A percentile compares a stretch with the other conserved stretches of the same genome.
Evolutionary conservation across 805 yeast genomes (phyloP).

Genomic region (Zygoascus bituminiphila): DNA sequence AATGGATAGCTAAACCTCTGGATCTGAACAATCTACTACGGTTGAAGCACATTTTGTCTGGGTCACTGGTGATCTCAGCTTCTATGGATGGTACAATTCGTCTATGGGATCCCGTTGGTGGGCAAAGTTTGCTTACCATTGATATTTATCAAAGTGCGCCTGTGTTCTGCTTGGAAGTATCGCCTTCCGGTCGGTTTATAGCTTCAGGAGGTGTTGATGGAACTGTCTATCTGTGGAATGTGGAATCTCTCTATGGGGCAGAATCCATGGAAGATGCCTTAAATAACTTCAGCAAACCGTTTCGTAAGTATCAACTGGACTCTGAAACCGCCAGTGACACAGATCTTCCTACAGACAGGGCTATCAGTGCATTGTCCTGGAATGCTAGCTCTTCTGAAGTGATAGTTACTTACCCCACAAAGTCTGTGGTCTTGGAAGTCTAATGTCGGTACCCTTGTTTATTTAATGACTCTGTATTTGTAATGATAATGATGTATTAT

Average conservation of each 20-base stretch:
- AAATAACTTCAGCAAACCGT: background rate
- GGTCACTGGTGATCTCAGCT: conserved; percentile 37
- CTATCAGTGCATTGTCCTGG: conserved; percentile 16
- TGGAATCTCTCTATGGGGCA: conserved; percentile 5
- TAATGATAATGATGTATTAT: background rate
- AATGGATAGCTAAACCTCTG: conserved; percentile 17
- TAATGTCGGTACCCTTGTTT: background rate
- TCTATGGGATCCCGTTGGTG: conserved; percentile 49
- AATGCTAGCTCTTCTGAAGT: conserved; percentile 13
- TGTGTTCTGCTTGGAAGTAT: conserved; percentile 44
- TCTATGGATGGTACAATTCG: conserved; percentile 66
- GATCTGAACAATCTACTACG: conserved; percentile 11
- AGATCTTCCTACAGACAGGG: background rate
- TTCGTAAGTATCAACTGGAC: background rate
- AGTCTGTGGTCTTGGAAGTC: conserved; percentile 4
- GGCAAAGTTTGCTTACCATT: conserved; percentile 29
- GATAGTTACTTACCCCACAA: conserved; percentile 16
- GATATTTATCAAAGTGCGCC: conserved; percentile 42
- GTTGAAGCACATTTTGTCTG: conserved; percentile 7
- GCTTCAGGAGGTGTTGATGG: conserved; percentile 67
- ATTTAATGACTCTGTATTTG: background rate
- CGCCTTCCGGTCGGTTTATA: conserved; percentile 40
- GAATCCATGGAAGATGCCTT: conserved; percentile 1
- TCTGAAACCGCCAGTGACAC: background rate
- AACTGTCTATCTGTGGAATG: conserved; percentile 31